A percentile compares a stretch with the other conserved stretches of the same genome.
Evolutionary conservation across 306 rosid species (phyloP).

Genomic region (Inga leiocalycina): DNA sequence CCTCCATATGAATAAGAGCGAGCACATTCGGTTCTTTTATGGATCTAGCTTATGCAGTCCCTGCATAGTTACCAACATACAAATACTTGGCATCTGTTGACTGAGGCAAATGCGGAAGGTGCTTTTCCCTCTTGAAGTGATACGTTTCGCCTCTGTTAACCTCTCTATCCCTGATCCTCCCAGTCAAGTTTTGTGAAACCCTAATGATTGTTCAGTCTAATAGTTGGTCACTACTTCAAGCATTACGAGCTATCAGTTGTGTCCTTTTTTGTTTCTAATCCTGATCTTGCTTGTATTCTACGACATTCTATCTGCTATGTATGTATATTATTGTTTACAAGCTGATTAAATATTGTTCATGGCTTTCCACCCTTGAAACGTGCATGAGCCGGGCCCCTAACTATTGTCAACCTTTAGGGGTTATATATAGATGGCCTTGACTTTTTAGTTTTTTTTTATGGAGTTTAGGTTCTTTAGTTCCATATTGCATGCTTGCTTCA

Average conservation of each 20-base stretch:
- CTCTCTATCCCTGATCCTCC: neutral
- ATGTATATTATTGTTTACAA: neutral
- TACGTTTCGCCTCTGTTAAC: neutral
- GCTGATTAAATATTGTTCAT: neutral
- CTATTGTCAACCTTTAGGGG: neutral
- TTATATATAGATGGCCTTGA: neutral
- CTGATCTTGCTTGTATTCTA: neutral
- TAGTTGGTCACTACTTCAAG: neutral
- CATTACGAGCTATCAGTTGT: neutral
- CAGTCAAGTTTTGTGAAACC: neutral
- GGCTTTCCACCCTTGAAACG: neutral
- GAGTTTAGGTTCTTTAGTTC: neutral
- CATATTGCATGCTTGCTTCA: neutral
- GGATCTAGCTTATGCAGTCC: neutral
- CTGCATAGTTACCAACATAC: neutral
- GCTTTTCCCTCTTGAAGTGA: neutral
- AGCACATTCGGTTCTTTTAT: neutral
- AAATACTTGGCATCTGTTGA: neutral
- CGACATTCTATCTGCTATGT: neutral
- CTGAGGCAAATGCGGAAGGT: neutral
- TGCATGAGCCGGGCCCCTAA: neutral
- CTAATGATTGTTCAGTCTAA: neutral
- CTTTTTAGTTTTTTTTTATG: neutral
- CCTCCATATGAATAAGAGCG: neutral
- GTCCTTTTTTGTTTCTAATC: neutral